Percentiles rank a stretch among this genome's conserved stretches.
Evolutionary conservation across 2,329 filamentous ascomycete species (phyloP).

Genomic region (Saccharata proteae): DNA sequence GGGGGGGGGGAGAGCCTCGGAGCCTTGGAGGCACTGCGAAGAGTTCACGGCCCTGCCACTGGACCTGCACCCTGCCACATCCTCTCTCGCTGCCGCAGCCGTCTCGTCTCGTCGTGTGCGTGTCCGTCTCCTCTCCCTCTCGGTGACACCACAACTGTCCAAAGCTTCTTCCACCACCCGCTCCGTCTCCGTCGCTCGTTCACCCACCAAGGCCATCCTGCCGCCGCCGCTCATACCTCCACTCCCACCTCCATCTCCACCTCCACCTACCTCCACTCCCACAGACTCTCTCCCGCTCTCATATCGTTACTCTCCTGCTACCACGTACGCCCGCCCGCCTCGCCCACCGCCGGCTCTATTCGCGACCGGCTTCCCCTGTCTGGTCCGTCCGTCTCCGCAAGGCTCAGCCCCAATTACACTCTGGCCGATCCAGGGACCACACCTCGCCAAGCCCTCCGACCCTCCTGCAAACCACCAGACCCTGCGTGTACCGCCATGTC

Average conservation of each 20-base stretch:
- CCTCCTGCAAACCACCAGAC: constrained; percentile 5
- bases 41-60: constrained; percentile 5
- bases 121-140: constrained; percentile 3
- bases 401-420: constrained; percentile 8
- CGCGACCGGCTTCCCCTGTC: constrained; percentile 9
- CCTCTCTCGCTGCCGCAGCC: background rate
- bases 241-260: no score
- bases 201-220: no score
- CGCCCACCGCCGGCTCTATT: constrained; percentile 3
- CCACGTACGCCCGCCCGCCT: no score
- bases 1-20: constrained; percentile 1
- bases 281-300: no score
- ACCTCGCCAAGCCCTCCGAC: no score
- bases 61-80: constrained; percentile 4
- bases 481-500: no score
- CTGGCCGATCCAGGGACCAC: no score
- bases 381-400: constrained; percentile 7
- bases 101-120: constrained; percentile 3
- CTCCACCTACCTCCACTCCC: no score
- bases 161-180: background rate
- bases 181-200: background rate
- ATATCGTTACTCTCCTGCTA: no score
- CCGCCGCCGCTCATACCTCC: no score
- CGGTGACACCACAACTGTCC: constrained; percentile 4
- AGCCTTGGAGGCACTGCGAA: constrained; percentile 5